Percentiles rank a stretch among this genome's conserved stretches.
Evolutionary conservation across 345 rosid species (phyloP).

Genomic region (Citrus sp.): DNA sequence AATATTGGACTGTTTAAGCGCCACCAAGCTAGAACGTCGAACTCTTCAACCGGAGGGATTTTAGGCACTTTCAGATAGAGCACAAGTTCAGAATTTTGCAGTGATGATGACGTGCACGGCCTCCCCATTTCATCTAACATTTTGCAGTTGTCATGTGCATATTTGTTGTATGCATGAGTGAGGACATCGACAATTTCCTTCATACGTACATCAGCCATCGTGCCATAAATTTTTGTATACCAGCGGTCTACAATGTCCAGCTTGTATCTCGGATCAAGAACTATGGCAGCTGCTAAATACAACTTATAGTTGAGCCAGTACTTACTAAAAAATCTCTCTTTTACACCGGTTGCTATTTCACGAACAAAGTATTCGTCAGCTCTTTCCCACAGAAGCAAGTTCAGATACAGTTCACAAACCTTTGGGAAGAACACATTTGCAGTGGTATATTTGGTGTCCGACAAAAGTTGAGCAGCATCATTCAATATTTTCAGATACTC

Average conservation of each 20-base stretch:
- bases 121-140: neutral
- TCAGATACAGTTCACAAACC: neutral
- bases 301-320: neutral
- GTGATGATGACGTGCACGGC: neutral
- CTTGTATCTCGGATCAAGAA: neutral
- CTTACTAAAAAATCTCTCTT: fast-evolving
- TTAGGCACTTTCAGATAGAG: neutral
- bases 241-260: neutral
- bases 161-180: neutral
- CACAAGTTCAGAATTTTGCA: neutral
- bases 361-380: neutral
- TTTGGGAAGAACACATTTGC: neutral
- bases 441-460: neutral
- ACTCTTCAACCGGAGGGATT: neutral
- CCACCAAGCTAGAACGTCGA: slow-evolving; percentile 20
- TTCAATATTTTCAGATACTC: neutral
- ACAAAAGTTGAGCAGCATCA: neutral
- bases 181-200: neutral
- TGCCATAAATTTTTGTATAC: neutral
- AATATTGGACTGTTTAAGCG: neutral
- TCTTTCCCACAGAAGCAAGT: neutral
- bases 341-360: neutral
- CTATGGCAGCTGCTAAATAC: neutral
- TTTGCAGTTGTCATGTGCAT: neutral
- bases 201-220: neutral